Percentiles rank a stretch among this genome's conserved stretches.
These are phyloP conservation scores for Microbotryum intermedium DNA, from an alignment of 1,284 basidiomycete species.

Conservation along the genomic window DNA sequence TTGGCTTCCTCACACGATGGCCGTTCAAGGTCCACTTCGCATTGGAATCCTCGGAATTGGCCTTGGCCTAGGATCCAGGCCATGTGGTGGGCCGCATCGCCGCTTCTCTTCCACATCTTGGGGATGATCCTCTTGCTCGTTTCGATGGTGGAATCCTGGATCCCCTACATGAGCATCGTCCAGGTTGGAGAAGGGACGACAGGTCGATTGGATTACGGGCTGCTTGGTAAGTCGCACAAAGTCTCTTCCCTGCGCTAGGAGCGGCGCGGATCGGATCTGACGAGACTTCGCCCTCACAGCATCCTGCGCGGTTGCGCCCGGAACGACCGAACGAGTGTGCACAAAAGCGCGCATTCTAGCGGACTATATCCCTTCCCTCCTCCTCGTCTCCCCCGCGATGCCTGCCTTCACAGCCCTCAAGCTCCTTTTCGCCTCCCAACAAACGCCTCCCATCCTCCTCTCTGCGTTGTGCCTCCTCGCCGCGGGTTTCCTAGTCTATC, in stretches of 20 bases:
- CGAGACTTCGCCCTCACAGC: not conserved
- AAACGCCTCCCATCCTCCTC: slow-evolving; percentile 21
- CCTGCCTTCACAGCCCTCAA: slow-evolving; percentile 20
- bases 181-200: slow-evolving; percentile 4
- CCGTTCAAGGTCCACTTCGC: no score
- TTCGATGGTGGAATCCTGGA: not conserved
- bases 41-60: no score
- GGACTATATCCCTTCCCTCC: slow-evolving; percentile 19
- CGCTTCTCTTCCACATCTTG: slow-evolving; percentile 5
- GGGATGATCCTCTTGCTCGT: not conserved
- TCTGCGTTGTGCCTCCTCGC: slow-evolving; percentile 7
- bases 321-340: slow-evolving; percentile 2
- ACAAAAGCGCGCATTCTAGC: not conserved
- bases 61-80: not conserved
- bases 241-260: not conserved
- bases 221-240: slow-evolving; percentile 14
- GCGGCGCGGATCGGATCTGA: not conserved
- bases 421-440: slow-evolving; percentile 13
- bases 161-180: slow-evolving; percentile 6
- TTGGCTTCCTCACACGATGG: no score
- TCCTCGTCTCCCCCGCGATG: slow-evolving; percentile 5
- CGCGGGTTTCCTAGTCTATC: slow-evolving; percentile 18
- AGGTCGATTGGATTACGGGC: slow-evolving; percentile 11
- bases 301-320: slow-evolving; percentile 10
- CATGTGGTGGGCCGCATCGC: slow-evolving; percentile 12